Percentiles rank a stretch among this genome's conserved stretches.
Conservation (phyloP, 2,329 filamentous ascomycete species). For the Blumeria hordei region DNA sequence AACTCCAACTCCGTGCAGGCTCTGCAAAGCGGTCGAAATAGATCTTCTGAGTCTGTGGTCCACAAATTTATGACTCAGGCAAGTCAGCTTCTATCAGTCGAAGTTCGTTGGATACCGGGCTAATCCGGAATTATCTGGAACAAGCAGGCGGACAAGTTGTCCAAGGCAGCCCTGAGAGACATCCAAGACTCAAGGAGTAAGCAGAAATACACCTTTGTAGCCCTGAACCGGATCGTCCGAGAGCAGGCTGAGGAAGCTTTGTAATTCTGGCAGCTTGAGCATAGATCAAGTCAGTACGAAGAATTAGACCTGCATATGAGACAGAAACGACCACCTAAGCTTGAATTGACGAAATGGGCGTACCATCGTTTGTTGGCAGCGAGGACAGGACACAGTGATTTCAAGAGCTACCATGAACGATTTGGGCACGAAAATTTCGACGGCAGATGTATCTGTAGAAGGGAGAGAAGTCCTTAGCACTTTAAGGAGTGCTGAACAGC, state of each 20-base stretch:
- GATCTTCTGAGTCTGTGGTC: not conserved
- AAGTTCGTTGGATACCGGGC: not conserved
- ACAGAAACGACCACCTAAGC: not conserved
- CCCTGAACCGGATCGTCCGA: not conserved
- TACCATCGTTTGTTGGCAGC: not conserved
- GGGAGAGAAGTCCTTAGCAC: not conserved
- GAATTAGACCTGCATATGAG: not conserved
- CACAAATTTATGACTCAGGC: not conserved
- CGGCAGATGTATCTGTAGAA: not conserved
- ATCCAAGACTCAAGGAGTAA: not conserved
- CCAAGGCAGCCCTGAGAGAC: not conserved
- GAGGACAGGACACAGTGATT: not conserved
- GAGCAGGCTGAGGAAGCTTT: not conserved
- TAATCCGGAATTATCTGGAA: not conserved
- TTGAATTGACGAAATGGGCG: not conserved
- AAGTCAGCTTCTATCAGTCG: not conserved
- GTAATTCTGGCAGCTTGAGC: not conserved
- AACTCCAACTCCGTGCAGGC: not conserved
- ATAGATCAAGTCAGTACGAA: not conserved
- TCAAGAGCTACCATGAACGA: not conserved
- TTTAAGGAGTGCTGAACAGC: not conserved
- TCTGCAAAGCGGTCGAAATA: not conserved
- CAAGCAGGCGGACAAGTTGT: not conserved
- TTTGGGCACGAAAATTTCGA: not conserved
- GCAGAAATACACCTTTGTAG: not conserved